Conservation (phyloP, 192 early-diverging fungal genomes). For the Podila epigama region DNA sequence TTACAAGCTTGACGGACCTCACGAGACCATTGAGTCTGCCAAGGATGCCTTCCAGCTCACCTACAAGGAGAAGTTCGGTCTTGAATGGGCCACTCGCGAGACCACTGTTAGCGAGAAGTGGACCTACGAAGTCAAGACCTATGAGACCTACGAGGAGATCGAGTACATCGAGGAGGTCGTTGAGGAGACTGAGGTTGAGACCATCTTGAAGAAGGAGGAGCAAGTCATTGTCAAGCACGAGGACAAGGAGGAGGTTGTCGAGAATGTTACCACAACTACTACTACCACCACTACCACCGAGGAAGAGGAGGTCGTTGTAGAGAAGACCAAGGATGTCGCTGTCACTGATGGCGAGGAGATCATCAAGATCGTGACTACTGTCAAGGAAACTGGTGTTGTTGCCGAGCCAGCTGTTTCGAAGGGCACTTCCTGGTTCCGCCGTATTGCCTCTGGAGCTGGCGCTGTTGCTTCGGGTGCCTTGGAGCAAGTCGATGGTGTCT, state of each 20-base stretch:
- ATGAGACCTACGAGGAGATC: conserved; percentile 8
- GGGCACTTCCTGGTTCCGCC: conserved; percentile 6
- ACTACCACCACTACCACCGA: conserved; percentile 2
- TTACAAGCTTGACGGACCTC: no score
- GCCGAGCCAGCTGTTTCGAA: conserved; percentile 7
- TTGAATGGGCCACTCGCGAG: conserved; percentile 3
- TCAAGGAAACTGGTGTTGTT: conserved; percentile 6
- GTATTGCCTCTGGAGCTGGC: neutral
- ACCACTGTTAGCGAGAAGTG: conserved; percentile 1
- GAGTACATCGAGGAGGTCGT: conserved; percentile 10
- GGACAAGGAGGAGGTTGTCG: neutral
- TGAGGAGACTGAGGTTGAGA: neutral
- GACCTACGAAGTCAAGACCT: conserved; percentile 8
- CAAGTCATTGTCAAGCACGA: conserved; percentile 25
- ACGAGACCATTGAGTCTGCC: no score
- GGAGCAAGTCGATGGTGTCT: neutral
- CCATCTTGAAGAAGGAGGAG: neutral
- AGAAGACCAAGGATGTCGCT: conserved; percentile 4
- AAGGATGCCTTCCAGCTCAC: no score
- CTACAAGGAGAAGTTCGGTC: conserved; percentile 1
- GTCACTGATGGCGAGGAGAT: neutral
- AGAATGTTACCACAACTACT: neutral
- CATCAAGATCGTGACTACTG: neutral
- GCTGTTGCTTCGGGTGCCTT: neutral
- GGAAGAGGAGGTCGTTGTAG: neutral